phyloP scores from a whole-genome alignment of 78 protist species.

The Acrasis kona region DNA sequence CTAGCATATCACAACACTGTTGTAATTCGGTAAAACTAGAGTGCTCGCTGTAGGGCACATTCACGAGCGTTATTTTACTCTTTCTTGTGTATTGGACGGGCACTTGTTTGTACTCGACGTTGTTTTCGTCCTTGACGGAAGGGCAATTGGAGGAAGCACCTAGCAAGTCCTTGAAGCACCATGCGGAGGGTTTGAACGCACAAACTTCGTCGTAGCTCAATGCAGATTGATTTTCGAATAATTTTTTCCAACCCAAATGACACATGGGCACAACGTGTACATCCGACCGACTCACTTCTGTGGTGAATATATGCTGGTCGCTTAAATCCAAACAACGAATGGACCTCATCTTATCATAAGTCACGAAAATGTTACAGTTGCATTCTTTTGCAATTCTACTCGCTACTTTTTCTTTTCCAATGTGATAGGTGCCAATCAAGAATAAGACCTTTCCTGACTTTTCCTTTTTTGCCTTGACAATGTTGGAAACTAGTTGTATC shows the following conservation, averaged over 20 bases:
- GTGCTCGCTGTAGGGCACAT: neutral
- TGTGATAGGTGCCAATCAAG: constrained; percentile 54
- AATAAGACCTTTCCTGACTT: constrained; percentile 24
- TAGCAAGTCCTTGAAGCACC: no score
- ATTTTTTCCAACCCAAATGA: neutral
- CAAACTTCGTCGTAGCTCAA: neutral
- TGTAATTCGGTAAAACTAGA: neutral
- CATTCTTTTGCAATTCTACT: constrained; percentile 28
- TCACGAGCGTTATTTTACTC: neutral
- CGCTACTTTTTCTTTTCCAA: constrained; percentile 69
- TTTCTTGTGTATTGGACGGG: neutral
- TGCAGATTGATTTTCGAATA: neutral
- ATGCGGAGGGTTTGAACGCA: neutral
- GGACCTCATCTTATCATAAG: neutral
- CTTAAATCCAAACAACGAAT: constrained; percentile 18
- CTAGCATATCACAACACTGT: neutral
- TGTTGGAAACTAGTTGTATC: constrained; percentile 17
- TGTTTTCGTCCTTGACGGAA: no score
- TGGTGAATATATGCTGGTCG: constrained; percentile 1
- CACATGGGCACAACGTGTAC: constrained; percentile 26
- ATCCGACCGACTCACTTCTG: constrained; percentile 5
- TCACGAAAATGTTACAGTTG: neutral
- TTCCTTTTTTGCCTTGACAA: neutral
- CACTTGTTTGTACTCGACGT: neutral
- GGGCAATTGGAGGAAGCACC: no score